Base-by-base conservation (phyloP, 768 basidiomycete genomes). In the Pulveroboletus sp. region DNA sequence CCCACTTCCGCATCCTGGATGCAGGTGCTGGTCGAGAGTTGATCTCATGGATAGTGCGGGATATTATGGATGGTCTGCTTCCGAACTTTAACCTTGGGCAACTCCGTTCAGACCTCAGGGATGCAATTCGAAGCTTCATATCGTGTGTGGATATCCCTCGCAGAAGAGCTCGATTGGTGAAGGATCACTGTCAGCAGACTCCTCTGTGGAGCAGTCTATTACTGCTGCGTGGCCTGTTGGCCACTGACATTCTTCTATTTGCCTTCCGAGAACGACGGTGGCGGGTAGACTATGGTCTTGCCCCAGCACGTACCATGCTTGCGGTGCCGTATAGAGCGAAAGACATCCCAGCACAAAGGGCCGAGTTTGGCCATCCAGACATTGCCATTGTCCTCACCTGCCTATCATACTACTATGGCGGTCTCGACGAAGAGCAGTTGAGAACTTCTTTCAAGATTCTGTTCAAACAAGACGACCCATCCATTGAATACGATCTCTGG, bases 261-360 rank as follows among this genome's bases (percentile, higher is more conserved):
- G 62, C 62, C 1, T 58, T 81, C 0, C 60, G 57, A 28, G 64
- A 71, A 15, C 68, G 65, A 40, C 70, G 76, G 10, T 80, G 77
- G 76, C 58, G 78, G 28, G 79, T 80, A 0, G 73, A 80, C 39
- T 81, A 76, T 52, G 79, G 79, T 2, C 69, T 78, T 5, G 73
- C 75, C 41, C 56, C 56, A 2, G 52, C 40, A 6, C 70, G 79
- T 4, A 71, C 76, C 1, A 60, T 74, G 54, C 68, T 80, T 1
- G 77, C 78, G 1, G 77, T 80, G 0, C 79, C 79, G 0, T 80
- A 76, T 47, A 66, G 73, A n/a, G 79, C 78, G 0, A 80, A 78
- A 53, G 79, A 80, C 42, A 63, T 72, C 6, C 78, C 79, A 0
- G 64, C 75, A 12, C 51, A 62, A 11, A 64, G 71, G 27, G 71